Percentiles rank a stretch among this genome's conserved stretches.
phyloP scores from a whole-genome alignment of 2,329 filamentous ascomycete genomes.

The Penicillium sp. region DNA sequence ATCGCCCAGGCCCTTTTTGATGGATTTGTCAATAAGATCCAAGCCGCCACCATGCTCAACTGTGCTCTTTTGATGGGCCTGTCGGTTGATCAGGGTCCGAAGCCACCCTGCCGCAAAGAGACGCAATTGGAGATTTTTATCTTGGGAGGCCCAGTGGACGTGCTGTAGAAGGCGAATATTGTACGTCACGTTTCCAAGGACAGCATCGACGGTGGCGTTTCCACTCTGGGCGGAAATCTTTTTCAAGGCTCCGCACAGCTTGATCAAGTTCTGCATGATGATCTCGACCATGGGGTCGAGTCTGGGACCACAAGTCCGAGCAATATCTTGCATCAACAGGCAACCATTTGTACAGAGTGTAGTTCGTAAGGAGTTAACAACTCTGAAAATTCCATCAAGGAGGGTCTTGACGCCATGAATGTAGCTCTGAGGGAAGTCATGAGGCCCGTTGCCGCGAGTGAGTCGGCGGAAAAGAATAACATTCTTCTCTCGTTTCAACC shows the following conservation, averaged over 20 bases:
- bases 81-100: slow-evolving; percentile 78
- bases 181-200: slow-evolving; percentile 81
- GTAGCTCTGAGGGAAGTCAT: slow-evolving; percentile 76
- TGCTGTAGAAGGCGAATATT: slow-evolving; percentile 83
- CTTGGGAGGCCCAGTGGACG: slow-evolving; percentile 78
- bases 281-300: slow-evolving; percentile 91
- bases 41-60: slow-evolving; percentile 85
- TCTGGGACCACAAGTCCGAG: slow-evolving; percentile 73
- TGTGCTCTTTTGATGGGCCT: slow-evolving; percentile 75
- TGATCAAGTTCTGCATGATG: slow-evolving; percentile 85
- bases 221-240: slow-evolving; percentile 88
- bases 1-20: slow-evolving; percentile 88
- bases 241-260: slow-evolving; percentile 87
- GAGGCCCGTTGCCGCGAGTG: slow-evolving; percentile 80
- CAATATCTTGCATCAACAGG: slow-evolving; percentile 82
- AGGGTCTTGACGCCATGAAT: slow-evolving; percentile 72
- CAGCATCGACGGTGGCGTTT: slow-evolving; percentile 77
- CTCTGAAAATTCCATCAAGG: slow-evolving; percentile 88
- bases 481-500: slow-evolving; percentile 83
- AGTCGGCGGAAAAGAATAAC: slow-evolving; percentile 77
- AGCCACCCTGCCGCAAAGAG: slow-evolving; percentile 82
- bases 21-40: slow-evolving; percentile 82
- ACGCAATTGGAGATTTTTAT: slow-evolving; percentile 91
- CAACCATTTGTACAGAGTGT: slow-evolving; percentile 89
- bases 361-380: slow-evolving; percentile 80